phyloP scores from a whole-genome alignment of 352 stramenopile genomes.

The Phytophthora podocarpi region DNA sequence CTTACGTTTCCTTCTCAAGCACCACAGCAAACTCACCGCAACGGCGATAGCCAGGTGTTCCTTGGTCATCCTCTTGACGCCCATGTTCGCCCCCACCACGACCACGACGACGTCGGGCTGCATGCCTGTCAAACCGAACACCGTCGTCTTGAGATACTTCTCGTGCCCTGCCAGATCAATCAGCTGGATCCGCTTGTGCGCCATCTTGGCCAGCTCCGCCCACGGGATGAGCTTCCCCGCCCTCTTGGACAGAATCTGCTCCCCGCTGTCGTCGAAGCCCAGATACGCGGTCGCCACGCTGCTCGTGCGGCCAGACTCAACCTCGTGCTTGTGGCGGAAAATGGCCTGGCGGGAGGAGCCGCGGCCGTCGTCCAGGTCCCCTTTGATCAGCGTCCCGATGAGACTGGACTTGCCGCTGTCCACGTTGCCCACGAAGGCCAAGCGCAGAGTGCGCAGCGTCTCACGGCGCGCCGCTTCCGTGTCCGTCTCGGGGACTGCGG shows the following conservation, averaged over 20 bases:
- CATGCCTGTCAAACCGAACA: constrained; percentile 98
- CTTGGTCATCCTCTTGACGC: constrained; percentile 94
- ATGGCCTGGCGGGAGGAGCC: constrained; percentile 84
- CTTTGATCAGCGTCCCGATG: constrained; percentile 94
- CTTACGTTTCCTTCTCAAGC: too few relatives aligned
- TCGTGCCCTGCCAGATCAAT: constrained; percentile 94
- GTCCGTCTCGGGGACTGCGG: constrained; percentile 5
- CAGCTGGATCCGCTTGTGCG: constrained; percentile 87
- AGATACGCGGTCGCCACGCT: constrained; percentile 85
- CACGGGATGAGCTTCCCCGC: constrained; percentile 79
- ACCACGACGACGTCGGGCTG: constrained; percentile 96
- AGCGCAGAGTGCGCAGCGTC: constrained; percentile 71
- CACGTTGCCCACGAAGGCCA: constrained; percentile 93
- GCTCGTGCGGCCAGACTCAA: constrained; percentile 83
- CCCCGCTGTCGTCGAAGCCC: constrained; percentile 73
- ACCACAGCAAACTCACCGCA: constrained; percentile 62
- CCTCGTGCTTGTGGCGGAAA: constrained; percentile 89
- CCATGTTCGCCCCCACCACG: constrained; percentile 94
- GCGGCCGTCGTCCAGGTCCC: constrained; percentile 96
- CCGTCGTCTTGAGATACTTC: constrained; percentile 99
- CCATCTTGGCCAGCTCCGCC: constrained; percentile 77
- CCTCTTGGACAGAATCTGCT: constrained; percentile 82
- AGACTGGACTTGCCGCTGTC: constrained; percentile 94
- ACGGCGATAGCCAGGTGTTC: constrained; percentile 94
- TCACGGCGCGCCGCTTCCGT: constrained; percentile 41